Evolutionary conservation across 139 green algal species (phyloP).

Genomic region (Nannochloris sp.): DNA sequence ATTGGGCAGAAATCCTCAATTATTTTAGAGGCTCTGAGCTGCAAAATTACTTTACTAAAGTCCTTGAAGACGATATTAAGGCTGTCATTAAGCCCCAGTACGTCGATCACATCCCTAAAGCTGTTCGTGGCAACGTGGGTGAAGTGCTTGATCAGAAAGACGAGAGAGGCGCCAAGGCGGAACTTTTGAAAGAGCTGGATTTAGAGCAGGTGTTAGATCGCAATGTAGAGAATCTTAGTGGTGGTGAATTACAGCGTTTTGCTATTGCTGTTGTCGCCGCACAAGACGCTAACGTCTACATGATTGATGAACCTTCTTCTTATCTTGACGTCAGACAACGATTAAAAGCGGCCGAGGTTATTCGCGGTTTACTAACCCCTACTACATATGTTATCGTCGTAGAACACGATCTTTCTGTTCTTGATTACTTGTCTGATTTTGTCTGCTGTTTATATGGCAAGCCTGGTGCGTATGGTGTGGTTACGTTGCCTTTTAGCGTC

Average conservation of each 20-base stretch:
- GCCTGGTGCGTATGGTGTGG: conserved; percentile 95
- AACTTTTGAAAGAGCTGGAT: conserved; percentile 42
- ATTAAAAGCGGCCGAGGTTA: conserved; percentile 88
- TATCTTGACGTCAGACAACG: conserved; percentile 97
- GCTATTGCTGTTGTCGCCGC: conserved; percentile 89
- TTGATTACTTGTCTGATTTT: conserved; percentile 99
- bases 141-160: conserved; percentile 80
- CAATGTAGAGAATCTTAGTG: conserved; percentile 91
- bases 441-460: conserved; percentile 99
- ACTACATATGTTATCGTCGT: conserved; percentile 95
- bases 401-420: conserved; percentile 94
- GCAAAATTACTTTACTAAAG: conserved; percentile 95
- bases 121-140: conserved; percentile 83
- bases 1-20: conserved; percentile 96
- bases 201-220: conserved; percentile 77
- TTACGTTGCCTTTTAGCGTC: conserved; percentile 93
- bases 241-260: conserved; percentile 97
- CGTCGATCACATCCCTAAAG: conserved; percentile 96
- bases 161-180: conserved; percentile 53
- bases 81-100: conserved; percentile 92
- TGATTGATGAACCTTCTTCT: conserved; percentile 97
- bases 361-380: conserved; percentile 64
- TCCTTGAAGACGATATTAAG: conserved; percentile 97
- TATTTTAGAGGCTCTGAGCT: conserved; percentile 96
- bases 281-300: conserved; percentile 93